Evolutionary conservation across 257 asterid species (phyloP), one percentile per base, ranked within the genome.

Genomic region (Penstemon davidsonii): DNA sequence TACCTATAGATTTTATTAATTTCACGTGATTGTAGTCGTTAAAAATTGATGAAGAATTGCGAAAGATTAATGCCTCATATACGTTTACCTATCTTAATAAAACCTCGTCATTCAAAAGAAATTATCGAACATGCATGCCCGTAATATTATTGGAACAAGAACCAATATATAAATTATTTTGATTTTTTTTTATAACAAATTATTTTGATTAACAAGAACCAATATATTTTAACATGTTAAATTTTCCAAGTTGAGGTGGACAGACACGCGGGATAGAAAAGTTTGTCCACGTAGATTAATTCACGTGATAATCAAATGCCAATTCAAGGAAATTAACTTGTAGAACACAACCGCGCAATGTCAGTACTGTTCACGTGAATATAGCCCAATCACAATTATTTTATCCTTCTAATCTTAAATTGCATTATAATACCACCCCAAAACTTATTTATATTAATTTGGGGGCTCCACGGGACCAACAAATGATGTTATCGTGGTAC

Each of bases 341-440:
- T 61, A 55, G 67, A 65, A 73, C 72, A 72, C 67, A 85, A 85
- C 79, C 80, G 89, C 85, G 64, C 59, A 8, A 41, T 64, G 78
- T 74, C 84, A 71, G 80, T 39, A 11, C 18, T 15, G 11, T 62
- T 62, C 83, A 75, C 80, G 83, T 79, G 78, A 62, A 67, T 10
- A 9, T 57, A 70, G 72, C 56, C 50, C 38, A 8, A 13, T 41
- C 74, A 42, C 42, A 36, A 53, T 68, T 54, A 39, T 39, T 66
- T 72, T 39, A 46, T 70, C 5, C 19, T 53, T 43, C 40, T 25
- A 25, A 25, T 25, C 33, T 1, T 25, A 25, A 2, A 25, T 25
- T 25, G 33, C 33, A 25, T 1, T 25, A 25, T 25, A 25, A 25
- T 41, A 25, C 12, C 70, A 45, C 69, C 15, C 51, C 55, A 9